phyloP scores from a whole-genome alignment of 2,329 filamentous ascomycete species.

The Paecilomyces niveus region DNA sequence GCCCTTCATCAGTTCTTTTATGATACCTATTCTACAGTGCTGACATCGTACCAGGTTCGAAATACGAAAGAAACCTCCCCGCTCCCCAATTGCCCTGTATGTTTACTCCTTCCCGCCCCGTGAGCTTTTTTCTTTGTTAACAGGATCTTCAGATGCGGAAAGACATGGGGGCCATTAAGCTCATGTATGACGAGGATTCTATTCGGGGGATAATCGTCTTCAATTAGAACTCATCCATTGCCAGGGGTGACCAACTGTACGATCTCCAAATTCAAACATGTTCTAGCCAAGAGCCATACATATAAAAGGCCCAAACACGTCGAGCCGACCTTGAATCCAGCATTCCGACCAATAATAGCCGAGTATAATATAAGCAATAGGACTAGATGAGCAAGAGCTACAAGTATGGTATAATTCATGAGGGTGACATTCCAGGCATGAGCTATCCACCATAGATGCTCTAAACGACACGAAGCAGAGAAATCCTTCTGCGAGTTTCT shows the following conservation, averaged over 20 bases:
- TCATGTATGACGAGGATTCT: neutral
- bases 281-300: too few relatives aligned
- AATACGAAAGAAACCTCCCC: conserved; percentile 91
- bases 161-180: neutral
- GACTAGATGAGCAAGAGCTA: neutral
- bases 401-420: neutral
- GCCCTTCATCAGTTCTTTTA: conserved; percentile 1
- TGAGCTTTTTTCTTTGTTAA: neutral
- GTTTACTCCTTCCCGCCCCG: neutral
- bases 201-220: neutral
- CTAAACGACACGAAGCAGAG: conserved; percentile 6
- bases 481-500: conserved; percentile 25
- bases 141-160: neutral
- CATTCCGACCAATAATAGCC: too few relatives aligned
- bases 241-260: too few relatives aligned
- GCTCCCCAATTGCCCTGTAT: conserved; percentile 71
- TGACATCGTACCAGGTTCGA: conserved; percentile 58
- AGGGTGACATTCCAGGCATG: neutral
- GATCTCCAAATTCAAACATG: too few relatives aligned
- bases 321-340: too few relatives aligned
- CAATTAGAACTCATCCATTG: neutral
- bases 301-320: too few relatives aligned
- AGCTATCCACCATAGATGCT: conserved; percentile 4
- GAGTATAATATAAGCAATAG: neutral
- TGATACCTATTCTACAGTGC: neutral